A percentile compares a stretch with the other conserved stretches of the same genome.
These are phyloP conservation scores for Beauveria bassiana DNA, from an alignment of 2,329 filamentous ascomycete species.

Conservation along the genomic window DNA sequence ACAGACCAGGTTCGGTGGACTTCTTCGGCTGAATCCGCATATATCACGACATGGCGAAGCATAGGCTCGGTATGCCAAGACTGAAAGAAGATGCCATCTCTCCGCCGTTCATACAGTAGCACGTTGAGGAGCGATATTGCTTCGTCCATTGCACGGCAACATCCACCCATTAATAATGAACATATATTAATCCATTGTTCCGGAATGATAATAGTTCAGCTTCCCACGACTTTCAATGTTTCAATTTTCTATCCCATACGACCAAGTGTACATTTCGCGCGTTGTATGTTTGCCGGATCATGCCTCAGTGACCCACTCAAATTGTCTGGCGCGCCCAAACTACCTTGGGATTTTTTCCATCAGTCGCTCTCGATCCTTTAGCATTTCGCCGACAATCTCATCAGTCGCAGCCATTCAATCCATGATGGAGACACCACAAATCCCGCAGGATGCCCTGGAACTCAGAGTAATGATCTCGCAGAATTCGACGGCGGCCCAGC, in stretches of 20 bases:
- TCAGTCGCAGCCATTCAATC: slow-evolving; percentile 2
- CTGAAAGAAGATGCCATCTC: no score
- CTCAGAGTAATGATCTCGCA: slow-evolving; percentile 27
- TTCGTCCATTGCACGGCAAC: no score
- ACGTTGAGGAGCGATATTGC: no score
- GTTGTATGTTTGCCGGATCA: background rate
- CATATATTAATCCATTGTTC: no score
- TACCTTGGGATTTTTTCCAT: background rate
- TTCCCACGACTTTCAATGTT: no score
- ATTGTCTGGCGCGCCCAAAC: background rate
- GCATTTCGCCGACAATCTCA: background rate
- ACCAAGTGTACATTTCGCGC: background rate
- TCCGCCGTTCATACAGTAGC: no score
- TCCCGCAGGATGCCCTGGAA: slow-evolving; percentile 25
- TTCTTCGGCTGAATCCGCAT: no score
- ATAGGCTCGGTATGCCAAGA: no score
- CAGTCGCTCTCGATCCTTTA: background rate
- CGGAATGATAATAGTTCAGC: no score
- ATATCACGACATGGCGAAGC: no score
- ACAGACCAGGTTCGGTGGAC: no score
- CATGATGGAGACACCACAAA: slow-evolving; percentile 27
- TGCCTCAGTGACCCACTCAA: background rate
- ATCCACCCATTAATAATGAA: no score
- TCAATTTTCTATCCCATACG: background rate
- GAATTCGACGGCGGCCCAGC: slow-evolving; percentile 26